Base-by-base conservation (phyloP, 2,329 filamentous ascomycete species). In the Xylaria hypoxylon region DNA sequence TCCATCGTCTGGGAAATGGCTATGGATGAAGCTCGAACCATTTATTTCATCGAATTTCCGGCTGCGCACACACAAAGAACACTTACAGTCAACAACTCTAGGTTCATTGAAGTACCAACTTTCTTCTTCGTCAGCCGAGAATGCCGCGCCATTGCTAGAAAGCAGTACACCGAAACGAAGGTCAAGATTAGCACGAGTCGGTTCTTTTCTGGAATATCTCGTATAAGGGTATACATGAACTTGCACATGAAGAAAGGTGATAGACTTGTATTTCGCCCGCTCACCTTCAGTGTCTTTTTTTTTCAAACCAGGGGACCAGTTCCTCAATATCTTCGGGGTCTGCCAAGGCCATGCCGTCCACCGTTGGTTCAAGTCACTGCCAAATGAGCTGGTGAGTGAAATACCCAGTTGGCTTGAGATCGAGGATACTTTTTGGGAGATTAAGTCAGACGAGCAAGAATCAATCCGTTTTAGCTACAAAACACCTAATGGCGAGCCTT, bases 81-180 rank as follows among this genome's bases (percentile, higher is more conserved):
- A 11, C 47, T 50, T 2, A 35, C 2, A 5, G 7, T 31, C 13
- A 3, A 26, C n/a, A 5, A 4, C 13, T 3, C 11, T 0, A n/a
- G 3, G 5, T 48, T 33, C 56, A 13, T 31, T 17, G 17, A 60
- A 2, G 62, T 42, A 11, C 56, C 62, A 2, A 5, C 3, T 6
- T 60, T 65, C 50, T 65, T 65, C 24, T 65, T 65, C 33, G 50
- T 65, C 22, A 65, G 48, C 31, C 19, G 6, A 1, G 62, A 65
- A 56, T 47, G 47, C 28, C 47, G 55, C 5, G 1, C 6, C 2
- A 3, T 59, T 4, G 62, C 62, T 6, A 11, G 3, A 13, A 38
- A 47, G 2, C 13, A 10, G 38, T 64, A 55, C 22, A 24, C 51
- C 28, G 5, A 22, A 13, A 10, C 26, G 1, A 38, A 3, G 10